Evolutionary conservation across 768 basidiomycete species (phyloP).

Genomic region (Suillus variegatus): DNA sequence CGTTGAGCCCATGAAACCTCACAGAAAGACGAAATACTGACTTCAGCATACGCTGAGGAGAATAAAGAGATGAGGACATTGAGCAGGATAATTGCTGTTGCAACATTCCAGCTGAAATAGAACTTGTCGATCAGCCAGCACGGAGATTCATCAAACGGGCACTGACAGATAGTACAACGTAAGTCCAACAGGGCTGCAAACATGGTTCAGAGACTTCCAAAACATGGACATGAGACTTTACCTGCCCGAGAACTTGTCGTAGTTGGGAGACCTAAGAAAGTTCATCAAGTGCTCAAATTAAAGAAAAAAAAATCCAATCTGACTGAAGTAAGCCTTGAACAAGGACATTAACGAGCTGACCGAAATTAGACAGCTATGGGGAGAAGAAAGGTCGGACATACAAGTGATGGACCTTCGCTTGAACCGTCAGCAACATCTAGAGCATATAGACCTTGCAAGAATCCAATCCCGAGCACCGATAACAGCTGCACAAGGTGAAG

Average conservation of each 20-base stretch:
- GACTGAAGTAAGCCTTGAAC: constrained; percentile 84
- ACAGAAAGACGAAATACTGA: constrained; percentile 33
- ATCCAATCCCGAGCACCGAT: constrained; percentile 81
- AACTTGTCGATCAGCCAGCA: constrained; percentile 11
- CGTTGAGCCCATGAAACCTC: constrained; percentile 3
- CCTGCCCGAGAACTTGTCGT: constrained; percentile 55
- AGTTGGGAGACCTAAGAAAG: constrained; percentile 61
- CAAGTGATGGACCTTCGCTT: constrained; percentile 51
- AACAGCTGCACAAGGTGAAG: constrained; percentile 52
- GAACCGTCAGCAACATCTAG: constrained; percentile 89
- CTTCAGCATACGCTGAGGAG: constrained; percentile 89
- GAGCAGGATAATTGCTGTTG: constrained; percentile 80
- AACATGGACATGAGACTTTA: constrained; percentile 22
- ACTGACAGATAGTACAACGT: constrained; percentile 79
- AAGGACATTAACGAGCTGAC: constrained; percentile 67
- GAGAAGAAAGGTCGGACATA: constrained; percentile 29
- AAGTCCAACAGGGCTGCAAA: constrained; percentile 54
- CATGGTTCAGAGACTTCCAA: not conserved
- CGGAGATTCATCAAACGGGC: not conserved
- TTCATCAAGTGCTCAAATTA: constrained; percentile 2
- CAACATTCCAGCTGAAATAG: constrained; percentile 71
- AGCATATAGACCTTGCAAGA: constrained; percentile 85
- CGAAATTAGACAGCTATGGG: constrained; percentile 5
- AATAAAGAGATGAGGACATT: constrained; percentile 97
- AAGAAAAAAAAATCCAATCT: constrained; percentile 23